Conservation (phyloP, 2,329 filamentous ascomycete species). For the Aciculosporium take region DNA sequence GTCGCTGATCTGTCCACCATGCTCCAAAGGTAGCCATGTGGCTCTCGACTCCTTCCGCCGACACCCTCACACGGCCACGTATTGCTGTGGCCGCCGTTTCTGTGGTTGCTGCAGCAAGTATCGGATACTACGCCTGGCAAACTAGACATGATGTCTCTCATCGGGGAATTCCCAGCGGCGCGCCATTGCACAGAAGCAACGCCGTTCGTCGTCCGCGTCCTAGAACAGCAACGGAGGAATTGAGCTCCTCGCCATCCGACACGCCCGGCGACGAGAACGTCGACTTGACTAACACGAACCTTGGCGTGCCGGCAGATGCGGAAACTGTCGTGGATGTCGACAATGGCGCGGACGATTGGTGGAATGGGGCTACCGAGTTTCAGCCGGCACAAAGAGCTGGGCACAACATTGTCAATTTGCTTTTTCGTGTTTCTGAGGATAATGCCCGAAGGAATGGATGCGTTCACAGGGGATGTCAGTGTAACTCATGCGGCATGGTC, state of each 20-base stretch:
- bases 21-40: constrained; percentile 28
- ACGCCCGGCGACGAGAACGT: constrained; percentile 31
- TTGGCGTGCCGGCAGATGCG: constrained; percentile 17
- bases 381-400: constrained; percentile 39
- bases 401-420: constrained; percentile 68
- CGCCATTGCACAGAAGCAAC: constrained; percentile 48
- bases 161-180: constrained; percentile 14
- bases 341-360: constrained; percentile 36
- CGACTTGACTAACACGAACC: constrained; percentile 16
- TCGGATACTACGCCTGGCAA: constrained; percentile 44
- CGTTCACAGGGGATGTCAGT: constrained; percentile 82
- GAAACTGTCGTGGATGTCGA: constrained; percentile 26
- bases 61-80: constrained; percentile 39
- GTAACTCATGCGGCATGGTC: constrained; percentile 74
- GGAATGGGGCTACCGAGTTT: constrained; percentile 28
- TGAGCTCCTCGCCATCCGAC: constrained; percentile 28
- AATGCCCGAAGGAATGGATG: constrained; percentile 79
- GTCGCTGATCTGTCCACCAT: constrained; percentile 13
- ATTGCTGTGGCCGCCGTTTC: constrained; percentile 42
- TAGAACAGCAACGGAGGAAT: constrained; percentile 18
- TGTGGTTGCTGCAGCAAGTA: constrained; percentile 39
- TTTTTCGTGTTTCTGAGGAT: constrained; percentile 89
- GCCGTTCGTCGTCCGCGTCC: constrained; percentile 42
- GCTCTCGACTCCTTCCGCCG: constrained; percentile 33
- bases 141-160: constrained; percentile 14